Conservation (phyloP, 306 rosid species). For the Vachellia pachyceras region DNA sequence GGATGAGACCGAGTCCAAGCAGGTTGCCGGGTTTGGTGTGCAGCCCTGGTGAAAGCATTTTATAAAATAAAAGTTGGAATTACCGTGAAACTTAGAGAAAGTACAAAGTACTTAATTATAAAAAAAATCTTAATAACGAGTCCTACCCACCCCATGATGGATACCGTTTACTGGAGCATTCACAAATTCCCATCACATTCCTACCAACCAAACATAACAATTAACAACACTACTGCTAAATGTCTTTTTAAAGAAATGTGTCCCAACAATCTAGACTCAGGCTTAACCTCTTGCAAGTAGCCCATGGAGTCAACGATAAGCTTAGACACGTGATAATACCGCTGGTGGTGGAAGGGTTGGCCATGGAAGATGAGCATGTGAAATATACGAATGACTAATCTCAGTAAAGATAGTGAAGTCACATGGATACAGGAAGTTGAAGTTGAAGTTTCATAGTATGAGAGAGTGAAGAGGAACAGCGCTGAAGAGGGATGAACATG, state of each 20-base stretch:
- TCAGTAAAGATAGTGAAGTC: background rate
- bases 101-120: too few relatives aligned
- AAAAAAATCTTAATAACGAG: background rate
- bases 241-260: conserved; percentile 1
- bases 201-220: conserved; percentile 3
- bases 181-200: background rate
- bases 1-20: too few relatives aligned
- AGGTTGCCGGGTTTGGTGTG: too few relatives aligned
- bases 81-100: too few relatives aligned
- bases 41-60: too few relatives aligned
- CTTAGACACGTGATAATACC: background rate
- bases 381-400: background rate
- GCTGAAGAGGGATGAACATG: background rate
- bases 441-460: conserved; percentile 11
- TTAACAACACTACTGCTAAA: background rate
- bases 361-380: background rate
- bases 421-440: background rate
- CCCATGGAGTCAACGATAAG: too few relatives aligned
- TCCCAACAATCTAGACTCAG: background rate
- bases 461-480: too few relatives aligned
- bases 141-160: background rate
- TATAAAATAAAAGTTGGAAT: too few relatives aligned
- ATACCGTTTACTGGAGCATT: background rate
- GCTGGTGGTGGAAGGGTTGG: background rate
- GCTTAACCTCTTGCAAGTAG: background rate